Percentiles rank a stretch among this genome's conserved stretches.
Conservation (phyloP, 345 rosid species). For the Adansonia digitata region DNA sequence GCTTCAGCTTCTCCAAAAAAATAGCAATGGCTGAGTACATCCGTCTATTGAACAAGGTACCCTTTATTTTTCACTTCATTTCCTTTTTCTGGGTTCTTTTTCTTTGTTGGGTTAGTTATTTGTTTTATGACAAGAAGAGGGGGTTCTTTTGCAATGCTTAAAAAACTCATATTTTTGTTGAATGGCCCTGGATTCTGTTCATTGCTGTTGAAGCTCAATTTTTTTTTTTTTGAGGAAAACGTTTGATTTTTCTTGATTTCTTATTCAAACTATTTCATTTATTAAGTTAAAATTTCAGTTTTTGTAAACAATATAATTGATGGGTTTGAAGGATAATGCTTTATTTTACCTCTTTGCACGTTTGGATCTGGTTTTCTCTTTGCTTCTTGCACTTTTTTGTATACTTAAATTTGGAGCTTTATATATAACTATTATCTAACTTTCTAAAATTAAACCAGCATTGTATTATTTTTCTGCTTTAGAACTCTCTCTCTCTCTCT, state of each 20-base stretch:
- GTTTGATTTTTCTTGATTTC: slow-evolving; percentile 8
- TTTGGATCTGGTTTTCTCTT: slow-evolving; percentile 13
- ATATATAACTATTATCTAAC: neutral
- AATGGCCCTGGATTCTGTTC: neutral
- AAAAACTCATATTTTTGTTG: neutral
- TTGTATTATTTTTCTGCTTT: slow-evolving; percentile 4
- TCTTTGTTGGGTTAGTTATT: neutral
- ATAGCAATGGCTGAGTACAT: slow-evolving; percentile 64
- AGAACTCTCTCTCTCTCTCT: too few species aligned
- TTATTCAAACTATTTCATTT: slow-evolving; percentile 12
- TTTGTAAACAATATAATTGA: neutral
- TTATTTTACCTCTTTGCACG: slow-evolving; percentile 4
- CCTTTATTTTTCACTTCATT: neutral
- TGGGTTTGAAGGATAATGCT: slow-evolving; percentile 7
- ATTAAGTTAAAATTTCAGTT: slow-evolving; percentile 2
- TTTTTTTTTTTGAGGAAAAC: neutral
- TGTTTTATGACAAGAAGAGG: neutral
- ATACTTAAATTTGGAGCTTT: neutral
- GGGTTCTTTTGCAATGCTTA: neutral
- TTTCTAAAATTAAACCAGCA: neutral
- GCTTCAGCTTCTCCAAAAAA: slow-evolving; percentile 22
- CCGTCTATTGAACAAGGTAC: slow-evolving; percentile 54
- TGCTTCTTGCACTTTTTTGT: neutral
- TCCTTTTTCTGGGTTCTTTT: neutral
- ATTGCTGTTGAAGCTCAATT: neutral